Evolutionary conservation across 163 green algal genomes (phyloP).

Genomic region (Chloromonas sp.): DNA sequence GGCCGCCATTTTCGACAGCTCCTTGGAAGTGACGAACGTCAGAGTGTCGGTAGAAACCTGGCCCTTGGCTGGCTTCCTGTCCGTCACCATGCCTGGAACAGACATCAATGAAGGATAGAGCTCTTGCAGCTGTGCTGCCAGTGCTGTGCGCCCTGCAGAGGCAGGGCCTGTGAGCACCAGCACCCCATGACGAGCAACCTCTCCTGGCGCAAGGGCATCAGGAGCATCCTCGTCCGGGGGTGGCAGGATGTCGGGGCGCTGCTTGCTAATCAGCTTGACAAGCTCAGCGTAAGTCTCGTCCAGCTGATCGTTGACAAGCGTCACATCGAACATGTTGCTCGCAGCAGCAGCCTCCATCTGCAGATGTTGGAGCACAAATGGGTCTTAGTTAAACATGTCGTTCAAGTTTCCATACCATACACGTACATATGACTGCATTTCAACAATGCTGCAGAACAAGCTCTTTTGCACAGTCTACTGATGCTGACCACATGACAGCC

Average conservation of each 20-base stretch:
- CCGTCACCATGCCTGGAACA: conserved; percentile 29
- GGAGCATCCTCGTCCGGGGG: conserved; percentile 25
- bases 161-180: conserved; percentile 25
- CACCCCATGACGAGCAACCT: conserved; percentile 26
- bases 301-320: conserved; percentile 45
- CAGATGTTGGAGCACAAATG: background rate
- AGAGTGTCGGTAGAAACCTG: conserved; percentile 19
- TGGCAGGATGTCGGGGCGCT: conserved; percentile 58
- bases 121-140: conserved; percentile 25
- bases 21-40: conserved; percentile 37
- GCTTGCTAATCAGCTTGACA: conserved; percentile 38
- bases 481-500: background rate
- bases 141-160: conserved; percentile 14
- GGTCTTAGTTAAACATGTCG: background rate
- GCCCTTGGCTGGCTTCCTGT: conserved; percentile 45
- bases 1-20: conserved; percentile 29
- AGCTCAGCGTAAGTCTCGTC: conserved; percentile 41
- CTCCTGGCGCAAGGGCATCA: conserved; percentile 10
- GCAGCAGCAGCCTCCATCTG: conserved; percentile 28
- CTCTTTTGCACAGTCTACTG: too few species aligned
- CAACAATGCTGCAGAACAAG: too few species aligned
- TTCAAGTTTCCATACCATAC: background rate
- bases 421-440: background rate
- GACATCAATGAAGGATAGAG: conserved; percentile 34
- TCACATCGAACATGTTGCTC: conserved; percentile 47